phyloP scores from a whole-genome alignment of 176 grass and related monocot genomes.

The Pontederia paniculata region DNA sequence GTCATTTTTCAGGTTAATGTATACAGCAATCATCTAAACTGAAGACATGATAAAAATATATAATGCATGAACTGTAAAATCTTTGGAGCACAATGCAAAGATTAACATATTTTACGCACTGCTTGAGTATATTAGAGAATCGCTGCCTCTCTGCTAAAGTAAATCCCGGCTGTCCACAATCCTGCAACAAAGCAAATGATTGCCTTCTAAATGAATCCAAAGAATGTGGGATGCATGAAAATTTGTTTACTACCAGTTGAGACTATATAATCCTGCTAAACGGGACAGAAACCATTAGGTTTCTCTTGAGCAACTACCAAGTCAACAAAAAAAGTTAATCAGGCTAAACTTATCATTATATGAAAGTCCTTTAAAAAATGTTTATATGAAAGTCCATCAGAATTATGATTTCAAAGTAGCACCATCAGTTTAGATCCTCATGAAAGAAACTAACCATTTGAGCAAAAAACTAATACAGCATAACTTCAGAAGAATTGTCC shows the following conservation, averaged over 20 bases:
- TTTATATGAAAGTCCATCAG: no score
- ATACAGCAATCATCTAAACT: not conserved
- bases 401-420: no score
- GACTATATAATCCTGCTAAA: not conserved
- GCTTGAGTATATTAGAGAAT: conserved; percentile 60
- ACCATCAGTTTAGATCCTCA: no score
- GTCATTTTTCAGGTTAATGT: no score
- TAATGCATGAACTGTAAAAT: not conserved
- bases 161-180: conserved; percentile 91
- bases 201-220: conserved; percentile 6
- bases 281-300: not conserved
- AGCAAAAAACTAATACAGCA: no score
- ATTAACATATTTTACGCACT: conserved; percentile 44
- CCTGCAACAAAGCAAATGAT: conserved; percentile 39
- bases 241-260: no score
- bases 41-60: not conserved
- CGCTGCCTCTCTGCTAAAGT: conserved; percentile 70
- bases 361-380: no score
- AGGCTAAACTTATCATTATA: no score
- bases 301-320: no score
- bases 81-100: conserved; percentile 7
- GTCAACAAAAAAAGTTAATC: no score
- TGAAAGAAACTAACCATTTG: no score
- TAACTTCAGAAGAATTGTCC: no score
- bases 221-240: conserved; percentile 2